Evolutionary conservation across 2,329 filamentous ascomycete genomes (phyloP).

Genomic region (Sclerotiophoma versabilis): DNA sequence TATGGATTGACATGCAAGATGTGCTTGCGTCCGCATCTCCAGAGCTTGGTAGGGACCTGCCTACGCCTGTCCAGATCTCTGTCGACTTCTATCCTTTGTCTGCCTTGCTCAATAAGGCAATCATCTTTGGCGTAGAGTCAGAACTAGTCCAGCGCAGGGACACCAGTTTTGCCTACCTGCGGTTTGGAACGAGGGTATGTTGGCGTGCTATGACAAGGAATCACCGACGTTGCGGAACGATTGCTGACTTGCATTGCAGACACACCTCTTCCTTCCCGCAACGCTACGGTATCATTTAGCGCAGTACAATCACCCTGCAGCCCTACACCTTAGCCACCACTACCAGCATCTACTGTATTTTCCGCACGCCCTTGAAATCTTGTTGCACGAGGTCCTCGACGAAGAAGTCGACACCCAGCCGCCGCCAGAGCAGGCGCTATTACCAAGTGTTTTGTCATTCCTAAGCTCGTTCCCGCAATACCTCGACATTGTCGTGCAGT

Average conservation of each 20-base stretch:
- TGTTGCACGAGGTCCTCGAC: conserved; percentile 91
- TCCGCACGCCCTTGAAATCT: conserved; percentile 87
- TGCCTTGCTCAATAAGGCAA: conserved; percentile 84
- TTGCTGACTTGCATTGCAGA: conserved; percentile 61
- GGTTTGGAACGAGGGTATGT: conserved; percentile 83
- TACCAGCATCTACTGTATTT: conserved; percentile 92
- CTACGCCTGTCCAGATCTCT: conserved; percentile 75
- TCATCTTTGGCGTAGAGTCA: conserved; percentile 88
- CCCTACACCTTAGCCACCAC: conserved; percentile 80
- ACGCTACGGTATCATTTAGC: conserved; percentile 80
- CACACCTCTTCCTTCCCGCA: conserved; percentile 90
- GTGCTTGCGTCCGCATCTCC: conserved; percentile 75
- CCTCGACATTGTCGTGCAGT: conserved; percentile 94
- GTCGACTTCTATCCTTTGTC: conserved; percentile 97
- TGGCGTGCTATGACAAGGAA: conserved; percentile 7
- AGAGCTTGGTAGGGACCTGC: conserved; percentile 72
- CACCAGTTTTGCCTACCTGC: conserved; percentile 87
- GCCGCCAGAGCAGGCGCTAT: conserved; percentile 55
- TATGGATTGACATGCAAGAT: conserved; percentile 89
- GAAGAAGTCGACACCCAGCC: conserved; percentile 82
- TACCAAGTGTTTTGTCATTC: conserved; percentile 62
- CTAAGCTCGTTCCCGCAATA: conserved; percentile 72
- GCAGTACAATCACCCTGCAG: conserved; percentile 78
- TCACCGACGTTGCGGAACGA: conserved; percentile 5
- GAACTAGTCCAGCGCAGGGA: conserved; percentile 94